Evolutionary conservation across 23 red algal genomes (phyloP).

Genomic region (Gracilaria gracilis): DNA sequence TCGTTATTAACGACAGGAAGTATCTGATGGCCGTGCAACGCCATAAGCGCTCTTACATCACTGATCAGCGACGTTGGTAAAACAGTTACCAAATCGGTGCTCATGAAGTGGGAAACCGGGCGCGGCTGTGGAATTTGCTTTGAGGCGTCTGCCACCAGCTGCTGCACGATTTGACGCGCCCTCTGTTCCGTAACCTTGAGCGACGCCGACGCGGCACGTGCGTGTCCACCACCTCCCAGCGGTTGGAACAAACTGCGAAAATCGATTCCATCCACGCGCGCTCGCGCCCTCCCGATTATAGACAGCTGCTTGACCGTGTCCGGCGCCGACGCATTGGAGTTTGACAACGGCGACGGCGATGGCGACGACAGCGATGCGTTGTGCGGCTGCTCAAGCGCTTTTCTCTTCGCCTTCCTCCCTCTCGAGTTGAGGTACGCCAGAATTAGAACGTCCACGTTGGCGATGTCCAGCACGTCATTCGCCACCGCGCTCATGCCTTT

Average conservation of each 20-base stretch:
- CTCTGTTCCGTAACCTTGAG: conserved; percentile 46
- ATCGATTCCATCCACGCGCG: conserved; percentile 74
- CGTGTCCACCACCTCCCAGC: conserved; percentile 80
- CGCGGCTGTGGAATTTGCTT: conserved; percentile 53
- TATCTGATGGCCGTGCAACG: conserved; percentile 49
- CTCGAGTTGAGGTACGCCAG: conserved; percentile 70
- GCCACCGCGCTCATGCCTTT: conserved; percentile 79
- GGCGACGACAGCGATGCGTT: background rate
- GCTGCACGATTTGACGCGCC: conserved; percentile 31
- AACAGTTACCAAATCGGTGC: conserved; percentile 55
- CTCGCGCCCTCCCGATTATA: conserved; percentile 75
- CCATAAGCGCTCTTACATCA: conserved; percentile 45
- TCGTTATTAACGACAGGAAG: conserved; percentile 63
- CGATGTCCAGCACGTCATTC: conserved; percentile 70
- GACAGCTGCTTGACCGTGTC: conserved; percentile 55
- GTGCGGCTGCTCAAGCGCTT: background rate
- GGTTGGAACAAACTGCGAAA: conserved; percentile 28
- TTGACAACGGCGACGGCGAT: background rate
- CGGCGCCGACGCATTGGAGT: background rate
- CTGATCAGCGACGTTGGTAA: conserved; percentile 23
- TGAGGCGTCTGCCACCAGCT: conserved; percentile 34
- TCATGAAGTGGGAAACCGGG: conserved; percentile 72
- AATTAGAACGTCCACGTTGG: conserved; percentile 76
- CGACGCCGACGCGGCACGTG: conserved; percentile 71
- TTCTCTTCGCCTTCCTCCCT: background rate